Conservation (phyloP, 352 stramenopile genomes). For the Pythium volutum region DNA sequence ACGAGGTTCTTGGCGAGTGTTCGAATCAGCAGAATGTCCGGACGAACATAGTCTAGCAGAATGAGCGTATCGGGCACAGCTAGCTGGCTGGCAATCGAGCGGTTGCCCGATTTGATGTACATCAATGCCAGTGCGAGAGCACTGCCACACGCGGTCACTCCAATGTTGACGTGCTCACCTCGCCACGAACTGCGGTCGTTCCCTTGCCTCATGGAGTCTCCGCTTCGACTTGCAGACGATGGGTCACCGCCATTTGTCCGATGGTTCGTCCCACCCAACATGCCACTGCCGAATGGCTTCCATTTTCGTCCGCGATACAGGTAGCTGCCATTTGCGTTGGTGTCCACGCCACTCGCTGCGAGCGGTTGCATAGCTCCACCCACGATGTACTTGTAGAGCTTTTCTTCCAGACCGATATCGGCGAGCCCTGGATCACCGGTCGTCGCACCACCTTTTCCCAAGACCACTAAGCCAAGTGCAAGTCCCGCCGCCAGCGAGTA, state of each 20-base stretch:
- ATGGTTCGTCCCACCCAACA: neutral
- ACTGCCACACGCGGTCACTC: constrained; percentile 92
- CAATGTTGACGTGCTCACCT: constrained; percentile 92
- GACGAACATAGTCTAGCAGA: constrained; percentile 94
- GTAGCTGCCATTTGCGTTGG: constrained; percentile 37
- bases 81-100: constrained; percentile 79
- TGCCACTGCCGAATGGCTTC: constrained; percentile 40
- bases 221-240: neutral
- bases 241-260: neutral
- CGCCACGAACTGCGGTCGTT: constrained; percentile 27
- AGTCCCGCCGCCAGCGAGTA: constrained; percentile 92
- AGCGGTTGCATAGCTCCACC: constrained; percentile 47
- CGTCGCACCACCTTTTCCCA: constrained; percentile 73
- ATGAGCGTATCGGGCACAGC: constrained; percentile 94
- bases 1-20: constrained; percentile 94
- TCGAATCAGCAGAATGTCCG: constrained; percentile 94
- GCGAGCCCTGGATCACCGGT: constrained; percentile 85
- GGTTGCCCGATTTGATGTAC: constrained; percentile 94
- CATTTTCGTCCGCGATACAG: constrained; percentile 71
- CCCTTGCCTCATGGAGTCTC: neutral
- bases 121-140: constrained; percentile 95
- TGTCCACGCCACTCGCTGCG: constrained; percentile 1
- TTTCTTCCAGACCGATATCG: constrained; percentile 96
- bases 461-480: constrained; percentile 94
- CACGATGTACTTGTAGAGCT: constrained; percentile 94